Base-by-base conservation (phyloP, 148 eudicot species). In the Diospyros kaki region DNA sequence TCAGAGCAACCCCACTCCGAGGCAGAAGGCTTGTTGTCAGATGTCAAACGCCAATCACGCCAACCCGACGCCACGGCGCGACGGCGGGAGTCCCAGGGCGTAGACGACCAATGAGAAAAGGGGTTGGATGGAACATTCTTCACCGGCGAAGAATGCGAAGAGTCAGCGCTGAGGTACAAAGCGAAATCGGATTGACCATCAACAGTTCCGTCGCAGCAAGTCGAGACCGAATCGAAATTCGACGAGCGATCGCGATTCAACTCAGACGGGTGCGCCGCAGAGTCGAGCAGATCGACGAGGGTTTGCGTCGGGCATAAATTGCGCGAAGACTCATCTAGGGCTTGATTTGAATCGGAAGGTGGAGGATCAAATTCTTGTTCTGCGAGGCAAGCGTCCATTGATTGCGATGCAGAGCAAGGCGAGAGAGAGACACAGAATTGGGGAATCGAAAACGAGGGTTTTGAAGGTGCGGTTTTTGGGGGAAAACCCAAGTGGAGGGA, bases 341-440 rank as follows among this genome's bases (percentile, higher is more conserved):
- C 61, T 64, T 69, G 76, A 5, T 58, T 65, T n/a, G 45, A 73
- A 71, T 59, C 54, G 76, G 61, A 65, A 64, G 54, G 75, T 68
- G 55, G 9, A 48, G 46, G 61, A 2, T 65, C 53, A 64, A 38
- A n/a, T 56, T 44, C n/a, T 77, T 52, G 72, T 13, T 73, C 52
- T 4, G 7, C 6, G 45, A 55, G 55, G n/a, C 41, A 50, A 12
- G 64, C 53, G 39, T 65, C 77, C 64, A 75, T 72, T 15, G 77
- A 17, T 15, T 68, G 17, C 44, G 55, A 73, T 38, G 17, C 18
- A 53, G 9, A 58, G 28, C 38, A 60, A 14, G 58, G 68, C 58
- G 40, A 10, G 73, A 40, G 59, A 52, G 48, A 15, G 48, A 4
- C 9, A 11, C 28, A 28, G 58, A 60, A 1, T 64, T 55, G 13